These are phyloP conservation scores for Coemansia sp. DNA, from an alignment of 192 early-diverging fungal genomes.

Conservation along the genomic window DNA sequence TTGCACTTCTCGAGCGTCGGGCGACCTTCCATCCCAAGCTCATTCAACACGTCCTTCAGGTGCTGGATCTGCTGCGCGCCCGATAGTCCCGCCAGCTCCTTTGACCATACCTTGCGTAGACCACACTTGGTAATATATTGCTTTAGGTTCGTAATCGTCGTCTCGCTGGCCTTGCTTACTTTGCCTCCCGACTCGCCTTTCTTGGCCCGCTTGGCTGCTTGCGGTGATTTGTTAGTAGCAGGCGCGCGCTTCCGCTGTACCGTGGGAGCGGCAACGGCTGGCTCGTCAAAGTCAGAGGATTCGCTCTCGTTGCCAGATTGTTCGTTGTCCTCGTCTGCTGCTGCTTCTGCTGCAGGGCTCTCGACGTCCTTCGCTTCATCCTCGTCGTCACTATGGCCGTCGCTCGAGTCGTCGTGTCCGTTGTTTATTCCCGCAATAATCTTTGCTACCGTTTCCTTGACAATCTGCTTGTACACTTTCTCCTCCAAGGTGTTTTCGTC, in stretches of 20 bases:
- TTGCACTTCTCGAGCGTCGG: slow-evolving; percentile 64
- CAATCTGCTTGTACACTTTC: slow-evolving; percentile 29
- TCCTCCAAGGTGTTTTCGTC: slow-evolving; percentile 28
- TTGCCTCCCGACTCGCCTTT: background rate
- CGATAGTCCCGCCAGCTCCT: slow-evolving; percentile 53
- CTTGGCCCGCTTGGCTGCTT: slow-evolving; percentile 20
- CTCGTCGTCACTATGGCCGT: background rate
- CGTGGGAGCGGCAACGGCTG: background rate
- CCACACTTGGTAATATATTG: slow-evolving; percentile 54
- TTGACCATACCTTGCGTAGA: slow-evolving; percentile 55
- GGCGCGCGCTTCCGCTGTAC: slow-evolving; percentile 9
- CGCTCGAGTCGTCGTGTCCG: background rate
- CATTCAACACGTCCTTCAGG: slow-evolving; percentile 47
- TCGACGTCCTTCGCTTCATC: background rate
- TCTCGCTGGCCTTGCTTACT: slow-evolving; percentile 13
- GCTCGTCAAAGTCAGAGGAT: slow-evolving; percentile 20
- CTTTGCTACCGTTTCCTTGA: slow-evolving; percentile 21
- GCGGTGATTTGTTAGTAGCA: background rate
- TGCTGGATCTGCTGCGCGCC: slow-evolving; percentile 50
- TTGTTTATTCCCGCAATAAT: slow-evolving; percentile 8
- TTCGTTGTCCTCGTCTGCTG: background rate
- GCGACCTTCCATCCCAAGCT: slow-evolving; percentile 59
- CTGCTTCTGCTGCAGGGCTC: background rate
- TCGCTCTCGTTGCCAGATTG: slow-evolving; percentile 8
- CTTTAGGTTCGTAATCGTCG: slow-evolving; percentile 44